These are phyloP conservation scores for Sugiyamaella chiloensis DNA, from an alignment of 805 yeast genomes.

Conservation along the genomic window DNA sequence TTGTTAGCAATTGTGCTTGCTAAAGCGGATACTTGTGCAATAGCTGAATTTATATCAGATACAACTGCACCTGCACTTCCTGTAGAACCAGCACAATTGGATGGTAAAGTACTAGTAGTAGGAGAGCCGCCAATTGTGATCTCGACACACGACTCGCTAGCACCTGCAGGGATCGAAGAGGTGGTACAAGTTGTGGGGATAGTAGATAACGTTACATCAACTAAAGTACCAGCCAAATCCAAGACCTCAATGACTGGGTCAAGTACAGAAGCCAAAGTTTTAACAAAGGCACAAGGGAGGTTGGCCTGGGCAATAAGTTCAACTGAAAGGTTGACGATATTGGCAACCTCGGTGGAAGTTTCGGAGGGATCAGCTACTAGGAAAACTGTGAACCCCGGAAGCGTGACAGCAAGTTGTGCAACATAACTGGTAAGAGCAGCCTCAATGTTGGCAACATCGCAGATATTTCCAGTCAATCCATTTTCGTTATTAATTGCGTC, in stretches of 20 bases:
- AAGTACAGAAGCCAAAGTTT: background rate
- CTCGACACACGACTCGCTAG: background rate
- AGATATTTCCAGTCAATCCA: background rate
- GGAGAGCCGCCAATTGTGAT: background rate
- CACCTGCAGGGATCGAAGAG: slow-evolving; percentile 6
- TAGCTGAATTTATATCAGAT: background rate
- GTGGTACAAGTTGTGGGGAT: background rate
- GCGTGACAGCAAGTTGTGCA: slow-evolving; percentile 6
- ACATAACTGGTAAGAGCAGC: slow-evolving; percentile 4
- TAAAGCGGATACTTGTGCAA: no score
- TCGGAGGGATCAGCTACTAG: background rate
- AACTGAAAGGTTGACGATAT: slow-evolving; percentile 1
- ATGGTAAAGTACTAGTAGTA: background rate
- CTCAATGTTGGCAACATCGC: background rate
- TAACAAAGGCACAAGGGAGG: slow-evolving; percentile 1
- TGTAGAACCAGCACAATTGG: slow-evolving; percentile 1
- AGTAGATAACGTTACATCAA: background rate
- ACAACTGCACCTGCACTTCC: slow-evolving; percentile 6
- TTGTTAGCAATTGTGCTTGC: background rate
- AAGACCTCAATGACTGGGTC: slow-evolving; percentile 3
- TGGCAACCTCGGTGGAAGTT: background rate
- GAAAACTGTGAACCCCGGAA: slow-evolving; percentile 1
- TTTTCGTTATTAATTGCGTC: background rate
- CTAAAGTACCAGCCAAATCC: background rate
- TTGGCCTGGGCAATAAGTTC: slow-evolving; percentile 1